Conservation (phyloP, 768 basidiomycete genomes). For the Suillus tomentosus region DNA sequence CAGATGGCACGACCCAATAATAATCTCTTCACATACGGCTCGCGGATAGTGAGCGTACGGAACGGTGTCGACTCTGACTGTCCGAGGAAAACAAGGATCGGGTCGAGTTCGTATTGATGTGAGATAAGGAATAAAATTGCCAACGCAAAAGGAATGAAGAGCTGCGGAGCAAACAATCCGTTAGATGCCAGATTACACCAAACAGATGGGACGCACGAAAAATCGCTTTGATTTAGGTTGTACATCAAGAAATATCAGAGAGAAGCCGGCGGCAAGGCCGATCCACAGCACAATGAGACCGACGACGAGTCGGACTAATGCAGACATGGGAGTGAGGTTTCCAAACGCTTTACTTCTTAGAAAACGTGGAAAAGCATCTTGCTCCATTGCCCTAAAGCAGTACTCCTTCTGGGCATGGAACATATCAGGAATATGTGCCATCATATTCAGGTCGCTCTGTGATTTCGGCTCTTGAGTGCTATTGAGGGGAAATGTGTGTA, state of each 20-base stretch:
- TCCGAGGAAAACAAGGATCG: conserved; percentile 89
- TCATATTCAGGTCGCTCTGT: conserved; percentile 63
- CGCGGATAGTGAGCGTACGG: conserved; percentile 87
- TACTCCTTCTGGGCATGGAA: conserved; percentile 98
- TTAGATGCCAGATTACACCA: conserved; percentile 3
- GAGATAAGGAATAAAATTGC: conserved; percentile 91
- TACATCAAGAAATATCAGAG: conserved; percentile 91
- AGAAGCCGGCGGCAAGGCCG: conserved; percentile 88
- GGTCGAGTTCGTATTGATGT: conserved; percentile 97
- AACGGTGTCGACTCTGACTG: conserved; percentile 98
- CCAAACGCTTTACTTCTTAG: conserved; percentile 97
- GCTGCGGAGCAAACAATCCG: conserved; percentile 45
- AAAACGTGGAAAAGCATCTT: conserved; percentile 93
- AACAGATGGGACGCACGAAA: conserved; percentile 69
- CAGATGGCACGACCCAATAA: conserved; percentile 89
- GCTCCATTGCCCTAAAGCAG: conserved; percentile 94
- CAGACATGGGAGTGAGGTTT: conserved; percentile 90
- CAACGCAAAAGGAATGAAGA: conserved; percentile 91
- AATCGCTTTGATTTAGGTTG: conserved; percentile 90
- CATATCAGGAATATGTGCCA: conserved; percentile 94
- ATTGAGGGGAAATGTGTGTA: conserved; percentile 73
- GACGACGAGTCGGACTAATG: conserved; percentile 80
- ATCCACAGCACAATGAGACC: conserved; percentile 92
- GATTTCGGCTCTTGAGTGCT: conserved; percentile 71
- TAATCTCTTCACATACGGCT: conserved; percentile 92